These are phyloP conservation scores for Fraxinus sp. DNA, from an alignment of 305 asterid genomes.

Conservation along the genomic window DNA sequence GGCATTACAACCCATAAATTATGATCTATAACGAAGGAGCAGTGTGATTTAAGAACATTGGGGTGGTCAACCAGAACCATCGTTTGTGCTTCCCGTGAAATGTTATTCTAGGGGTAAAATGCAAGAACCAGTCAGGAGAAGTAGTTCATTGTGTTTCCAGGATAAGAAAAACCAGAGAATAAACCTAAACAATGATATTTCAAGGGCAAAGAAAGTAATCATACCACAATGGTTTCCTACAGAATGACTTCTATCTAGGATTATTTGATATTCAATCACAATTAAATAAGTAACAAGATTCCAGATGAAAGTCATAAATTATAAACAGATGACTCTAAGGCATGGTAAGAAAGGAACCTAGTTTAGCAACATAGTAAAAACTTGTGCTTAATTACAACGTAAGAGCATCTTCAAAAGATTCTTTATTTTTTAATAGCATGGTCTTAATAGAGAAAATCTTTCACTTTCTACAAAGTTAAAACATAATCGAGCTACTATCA, in stretches of 20 bases:
- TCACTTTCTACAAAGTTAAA: not conserved
- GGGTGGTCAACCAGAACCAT: constrained; percentile 96
- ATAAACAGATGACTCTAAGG: constrained; percentile 7
- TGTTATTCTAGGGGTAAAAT: constrained; percentile 57
- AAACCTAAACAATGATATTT: constrained; percentile 7
- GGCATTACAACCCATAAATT: constrained; percentile 98
- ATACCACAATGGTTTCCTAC: constrained; percentile 1
- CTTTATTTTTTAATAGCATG: not conserved
- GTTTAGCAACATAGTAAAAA: not conserved
- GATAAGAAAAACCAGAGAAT: constrained; percentile 16
- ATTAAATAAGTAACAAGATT: constrained; percentile 16
- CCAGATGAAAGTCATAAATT: constrained; percentile 1
- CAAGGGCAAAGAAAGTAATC: constrained; percentile 17
- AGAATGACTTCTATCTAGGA: constrained; percentile 18
- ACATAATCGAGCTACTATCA: not conserved
- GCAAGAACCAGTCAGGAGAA: constrained; percentile 32
- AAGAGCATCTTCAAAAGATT: not conserved
- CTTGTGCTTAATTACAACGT: not conserved
- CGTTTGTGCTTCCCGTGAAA: constrained; percentile 92
- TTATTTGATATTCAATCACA: not conserved
- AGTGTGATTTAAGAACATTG: constrained; percentile 84
- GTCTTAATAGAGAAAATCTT: not conserved
- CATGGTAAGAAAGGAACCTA: not conserved
- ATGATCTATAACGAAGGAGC: constrained; percentile 88
- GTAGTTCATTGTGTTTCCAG: constrained; percentile 17